Percentiles rank a stretch among this genome's conserved stretches.
phyloP scores from a whole-genome alignment of 371 early-diverging fungal genomes.

The Smittium culicis region DNA sequence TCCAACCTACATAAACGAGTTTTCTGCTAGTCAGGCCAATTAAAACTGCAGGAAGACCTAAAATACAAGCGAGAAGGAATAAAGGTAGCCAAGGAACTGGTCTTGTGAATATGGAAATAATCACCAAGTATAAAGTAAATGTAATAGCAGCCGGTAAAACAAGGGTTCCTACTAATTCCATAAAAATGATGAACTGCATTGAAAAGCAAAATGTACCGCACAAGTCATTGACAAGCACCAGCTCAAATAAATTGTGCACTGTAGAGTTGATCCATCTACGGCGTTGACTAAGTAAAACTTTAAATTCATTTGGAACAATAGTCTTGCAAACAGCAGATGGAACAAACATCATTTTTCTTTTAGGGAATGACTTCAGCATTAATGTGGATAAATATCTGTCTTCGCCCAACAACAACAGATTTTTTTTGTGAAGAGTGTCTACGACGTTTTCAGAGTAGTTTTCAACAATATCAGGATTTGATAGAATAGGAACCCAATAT shows the following conservation, averaged over 20 bases:
- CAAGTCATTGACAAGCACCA: slow-evolving; percentile 68
- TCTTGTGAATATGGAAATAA: slow-evolving; percentile 42
- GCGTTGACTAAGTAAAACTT: slow-evolving; percentile 86
- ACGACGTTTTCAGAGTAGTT: slow-evolving; percentile 92
- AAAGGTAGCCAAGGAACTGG: slow-evolving; percentile 47
- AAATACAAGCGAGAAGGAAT: slow-evolving; percentile 50
- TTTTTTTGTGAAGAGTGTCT: slow-evolving; percentile 95
- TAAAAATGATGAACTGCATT: slow-evolving; percentile 90
- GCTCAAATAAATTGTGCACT: slow-evolving; percentile 84
- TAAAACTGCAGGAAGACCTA: slow-evolving; percentile 67
- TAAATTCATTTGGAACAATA: slow-evolving; percentile 92
- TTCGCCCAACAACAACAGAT: slow-evolving; percentile 62
- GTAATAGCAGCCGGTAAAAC: slow-evolving; percentile 82
- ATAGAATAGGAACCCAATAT: slow-evolving; percentile 77
- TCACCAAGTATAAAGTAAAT: slow-evolving; percentile 65
- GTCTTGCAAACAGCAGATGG: slow-evolving; percentile 92
- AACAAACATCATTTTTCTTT: slow-evolving; percentile 91
- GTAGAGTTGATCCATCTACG: slow-evolving; percentile 98
- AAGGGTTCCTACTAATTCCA: slow-evolving; percentile 88
- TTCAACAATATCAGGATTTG: slow-evolving; percentile 73
- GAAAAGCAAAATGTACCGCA: slow-evolving; percentile 97
- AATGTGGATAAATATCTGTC: slow-evolving; percentile 92
- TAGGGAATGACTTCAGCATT: slow-evolving; percentile 96
- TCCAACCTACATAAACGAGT: slow-evolving; percentile 92
- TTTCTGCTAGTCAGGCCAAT: slow-evolving; percentile 71